Evolutionary conservation across 495 filamentous ascomycete genomes (phyloP).

Genomic region (Tuber umbilicatum): DNA sequence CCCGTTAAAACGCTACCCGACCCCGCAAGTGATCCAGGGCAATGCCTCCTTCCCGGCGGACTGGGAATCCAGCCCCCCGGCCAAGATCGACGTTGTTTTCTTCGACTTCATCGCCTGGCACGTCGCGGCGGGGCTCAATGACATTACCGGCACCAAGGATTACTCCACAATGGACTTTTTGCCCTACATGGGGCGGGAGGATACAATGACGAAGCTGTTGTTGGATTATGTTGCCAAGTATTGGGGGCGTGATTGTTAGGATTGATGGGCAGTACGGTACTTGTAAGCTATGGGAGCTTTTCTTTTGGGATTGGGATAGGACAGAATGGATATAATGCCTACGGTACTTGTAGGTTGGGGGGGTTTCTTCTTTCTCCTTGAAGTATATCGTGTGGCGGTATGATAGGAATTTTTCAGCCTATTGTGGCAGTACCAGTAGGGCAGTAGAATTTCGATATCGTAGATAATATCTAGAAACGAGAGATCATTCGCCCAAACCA

Average conservation of each 20-base stretch:
- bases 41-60: constrained; percentile 51
- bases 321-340: not conserved
- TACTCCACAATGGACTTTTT: constrained; percentile 56
- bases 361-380: not conserved
- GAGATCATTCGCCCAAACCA: not conserved
- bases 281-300: not conserved
- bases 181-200: constrained; percentile 55
- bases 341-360: not conserved
- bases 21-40: constrained; percentile 76
- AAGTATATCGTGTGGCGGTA: not conserved
- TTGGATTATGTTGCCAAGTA: constrained; percentile 69
- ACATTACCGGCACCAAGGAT: constrained; percentile 55
- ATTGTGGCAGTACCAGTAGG: not conserved
- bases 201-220: constrained; percentile 67
- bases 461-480: not conserved
- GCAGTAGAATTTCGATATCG: not conserved
- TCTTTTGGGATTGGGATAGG: not conserved
- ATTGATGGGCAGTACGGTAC: not conserved
- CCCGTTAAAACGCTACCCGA: constrained; percentile 62
- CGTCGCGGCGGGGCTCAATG: constrained; percentile 62
- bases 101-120: constrained; percentile 81
- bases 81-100: constrained; percentile 78
- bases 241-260: constrained; percentile 56
- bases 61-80: constrained; percentile 48
- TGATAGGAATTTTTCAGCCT: not conserved